phyloP scores from a whole-genome alignment of 2,329 filamentous ascomycete species.

The Phaeosphaeriaceae sp. region DNA sequence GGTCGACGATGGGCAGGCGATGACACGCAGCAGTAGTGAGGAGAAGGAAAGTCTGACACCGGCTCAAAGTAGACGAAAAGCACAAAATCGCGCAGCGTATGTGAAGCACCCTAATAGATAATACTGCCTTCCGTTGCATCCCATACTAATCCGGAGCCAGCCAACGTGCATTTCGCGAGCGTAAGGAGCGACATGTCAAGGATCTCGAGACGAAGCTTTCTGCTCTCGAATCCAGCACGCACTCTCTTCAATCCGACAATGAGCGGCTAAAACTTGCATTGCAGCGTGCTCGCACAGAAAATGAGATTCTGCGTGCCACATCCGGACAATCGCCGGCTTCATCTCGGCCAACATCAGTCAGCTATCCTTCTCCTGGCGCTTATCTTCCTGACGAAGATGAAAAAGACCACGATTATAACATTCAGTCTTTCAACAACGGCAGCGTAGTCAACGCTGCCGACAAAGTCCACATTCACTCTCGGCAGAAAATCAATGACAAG shows the following conservation, averaged over 20 bases:
- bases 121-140: neutral
- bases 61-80: slow-evolving; percentile 66
- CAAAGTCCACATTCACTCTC: slow-evolving; percentile 32
- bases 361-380: slow-evolving; percentile 49
- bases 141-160: slow-evolving; percentile 55
- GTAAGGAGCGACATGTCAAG: slow-evolving; percentile 92
- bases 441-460: slow-evolving; percentile 41
- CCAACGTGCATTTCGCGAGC: slow-evolving; percentile 93
- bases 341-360: slow-evolving; percentile 47
- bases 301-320: slow-evolving; percentile 88
- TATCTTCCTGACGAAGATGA: slow-evolving; percentile 30
- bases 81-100: slow-evolving; percentile 76
- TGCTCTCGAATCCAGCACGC: slow-evolving; percentile 74
- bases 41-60: slow-evolving; percentile 56
- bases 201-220: slow-evolving; percentile 88
- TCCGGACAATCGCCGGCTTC: slow-evolving; percentile 56
- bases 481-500: slow-evolving; percentile 25
- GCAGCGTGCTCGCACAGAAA: slow-evolving; percentile 85
- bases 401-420: slow-evolving; percentile 35
- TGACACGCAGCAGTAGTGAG: slow-evolving; percentile 53
- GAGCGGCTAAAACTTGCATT: slow-evolving; percentile 84
- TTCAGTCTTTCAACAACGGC: slow-evolving; percentile 37
- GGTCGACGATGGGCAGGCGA: slow-evolving; percentile 41
- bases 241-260: slow-evolving; percentile 78
- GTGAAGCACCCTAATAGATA: slow-evolving; percentile 36